Evolutionary conservation across 352 stramenopile species (phyloP).

Genomic region (Phytopythium cucurbitacearum): DNA sequence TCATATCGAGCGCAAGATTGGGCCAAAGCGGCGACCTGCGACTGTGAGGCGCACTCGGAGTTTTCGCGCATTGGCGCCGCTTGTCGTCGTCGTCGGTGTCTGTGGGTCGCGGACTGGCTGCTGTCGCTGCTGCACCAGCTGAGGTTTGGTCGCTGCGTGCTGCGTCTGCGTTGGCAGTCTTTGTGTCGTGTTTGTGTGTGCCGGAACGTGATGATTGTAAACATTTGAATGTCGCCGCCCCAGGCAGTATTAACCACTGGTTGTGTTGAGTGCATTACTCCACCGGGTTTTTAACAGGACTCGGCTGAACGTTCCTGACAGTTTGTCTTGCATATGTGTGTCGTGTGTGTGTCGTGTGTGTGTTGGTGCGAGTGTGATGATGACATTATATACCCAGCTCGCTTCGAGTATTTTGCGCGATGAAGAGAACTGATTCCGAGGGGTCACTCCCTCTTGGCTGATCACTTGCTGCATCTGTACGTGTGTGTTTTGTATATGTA

Average conservation of each 20-base stretch:
- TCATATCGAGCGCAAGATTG: too few relatives aligned
- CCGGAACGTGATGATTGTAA: conserved; percentile 84
- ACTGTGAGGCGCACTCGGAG: too few relatives aligned
- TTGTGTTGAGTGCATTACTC: conserved; percentile 84
- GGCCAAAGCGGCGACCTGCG: too few relatives aligned
- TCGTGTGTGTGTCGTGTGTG: conserved; percentile 7
- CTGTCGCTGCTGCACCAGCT: too few relatives aligned
- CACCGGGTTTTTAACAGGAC: conserved; percentile 79
- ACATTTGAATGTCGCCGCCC: conserved; percentile 86
- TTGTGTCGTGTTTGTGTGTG: conserved; percentile 3
- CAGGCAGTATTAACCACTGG: conserved; percentile 74
- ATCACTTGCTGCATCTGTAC: conserved; percentile 41
- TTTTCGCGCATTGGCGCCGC: too few relatives aligned
- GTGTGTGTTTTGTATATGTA: conserved; percentile 8
- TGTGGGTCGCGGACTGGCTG: too few relatives aligned
- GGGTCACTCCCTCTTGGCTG: conserved; percentile 88
- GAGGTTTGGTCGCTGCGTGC: too few relatives aligned
- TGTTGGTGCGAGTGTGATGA: conserved; percentile 69
- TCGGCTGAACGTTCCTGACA: conserved; percentile 76
- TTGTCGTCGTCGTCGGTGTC: too few relatives aligned
- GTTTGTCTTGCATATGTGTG: background rate
- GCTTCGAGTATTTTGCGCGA: conserved; percentile 78
- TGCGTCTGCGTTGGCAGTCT: background rate
- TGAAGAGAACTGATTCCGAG: conserved; percentile 89
- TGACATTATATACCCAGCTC: conserved; percentile 88